These are phyloP conservation scores for Ochetophila trinervis DNA, from an alignment of 306 rosid species.

Conservation along the genomic window DNA sequence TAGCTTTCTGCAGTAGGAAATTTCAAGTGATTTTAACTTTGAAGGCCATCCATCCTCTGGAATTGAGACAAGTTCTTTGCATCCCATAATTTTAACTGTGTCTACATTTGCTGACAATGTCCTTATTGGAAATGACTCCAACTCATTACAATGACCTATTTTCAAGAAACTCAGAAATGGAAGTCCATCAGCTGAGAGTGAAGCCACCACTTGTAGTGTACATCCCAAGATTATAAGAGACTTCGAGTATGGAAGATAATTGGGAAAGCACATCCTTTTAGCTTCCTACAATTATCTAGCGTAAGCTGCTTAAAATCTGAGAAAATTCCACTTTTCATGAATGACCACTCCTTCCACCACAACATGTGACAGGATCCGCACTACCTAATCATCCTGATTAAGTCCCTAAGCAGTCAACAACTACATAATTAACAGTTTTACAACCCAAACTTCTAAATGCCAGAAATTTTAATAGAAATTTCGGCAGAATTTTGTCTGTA, in stretches of 20 bases:
- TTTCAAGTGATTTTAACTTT: neutral
- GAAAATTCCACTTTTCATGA: neutral
- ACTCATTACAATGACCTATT: neutral
- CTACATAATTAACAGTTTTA: too few relatives aligned
- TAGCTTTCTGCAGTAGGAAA: conserved; percentile 14
- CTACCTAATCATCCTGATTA: too few relatives aligned
- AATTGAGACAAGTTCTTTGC: too few relatives aligned
- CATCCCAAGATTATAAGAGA: neutral
- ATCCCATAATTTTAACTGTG: too few relatives aligned
- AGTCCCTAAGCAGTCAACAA: too few relatives aligned
- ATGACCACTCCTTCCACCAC: conserved; percentile 7
- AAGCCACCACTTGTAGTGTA: too few relatives aligned
- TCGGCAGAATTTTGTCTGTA: too few relatives aligned
- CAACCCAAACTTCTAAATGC: too few relatives aligned
- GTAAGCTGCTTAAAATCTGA: neutral
- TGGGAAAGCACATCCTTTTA: neutral
- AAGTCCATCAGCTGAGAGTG: neutral
- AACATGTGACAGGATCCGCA: too few relatives aligned
- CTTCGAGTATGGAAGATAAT: conserved; percentile 11
- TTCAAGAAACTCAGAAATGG: too few relatives aligned
- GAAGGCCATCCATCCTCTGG: conserved; percentile 16
- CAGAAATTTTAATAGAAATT: too few relatives aligned
- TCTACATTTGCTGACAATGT: too few relatives aligned
- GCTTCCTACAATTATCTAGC: conserved; percentile 1
- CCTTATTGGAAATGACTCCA: conserved; percentile 13